Evolutionary conservation across 2,329 filamentous ascomycete species (phyloP).

Genomic region (Penicillium sp.): DNA sequence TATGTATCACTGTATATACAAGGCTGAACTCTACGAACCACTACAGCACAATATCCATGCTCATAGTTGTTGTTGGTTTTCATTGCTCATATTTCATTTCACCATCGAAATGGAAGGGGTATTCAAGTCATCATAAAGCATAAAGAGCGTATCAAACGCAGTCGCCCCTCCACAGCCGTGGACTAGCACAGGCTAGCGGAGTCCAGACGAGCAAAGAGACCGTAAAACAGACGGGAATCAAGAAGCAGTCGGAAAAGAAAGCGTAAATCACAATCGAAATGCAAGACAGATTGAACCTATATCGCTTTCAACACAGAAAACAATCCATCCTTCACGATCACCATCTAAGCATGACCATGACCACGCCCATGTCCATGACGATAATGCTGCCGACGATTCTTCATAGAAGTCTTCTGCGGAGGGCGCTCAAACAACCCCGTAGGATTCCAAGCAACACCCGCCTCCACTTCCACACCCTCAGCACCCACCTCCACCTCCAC

Average conservation of each 20-base stretch:
- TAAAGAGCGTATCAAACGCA: slow-evolving; percentile 6
- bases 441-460: not conserved
- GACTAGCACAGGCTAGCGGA: slow-evolving; percentile 3
- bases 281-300: not conserved
- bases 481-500: not conserved
- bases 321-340: not conserved
- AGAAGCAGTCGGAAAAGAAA: not conserved
- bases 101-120: not conserved
- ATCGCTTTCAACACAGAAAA: not conserved
- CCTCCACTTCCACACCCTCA: no score
- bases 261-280: not conserved
- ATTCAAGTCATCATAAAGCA: slow-evolving; percentile 35
- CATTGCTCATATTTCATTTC: not conserved
- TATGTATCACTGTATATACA: not conserved
- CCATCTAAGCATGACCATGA: slow-evolving; percentile 12
- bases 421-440: not conserved
- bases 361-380: slow-evolving; percentile 9
- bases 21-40: not conserved
- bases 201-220: not conserved
- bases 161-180: not conserved
- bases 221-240: not conserved
- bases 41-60: not conserved
- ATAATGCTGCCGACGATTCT: slow-evolving; percentile 14
- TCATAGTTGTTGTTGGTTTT: not conserved
- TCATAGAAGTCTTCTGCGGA: slow-evolving; percentile 11